phyloP scores from a whole-genome alignment of 2,329 filamentous ascomycete species.

The Sarocladium kiliense region DNA sequence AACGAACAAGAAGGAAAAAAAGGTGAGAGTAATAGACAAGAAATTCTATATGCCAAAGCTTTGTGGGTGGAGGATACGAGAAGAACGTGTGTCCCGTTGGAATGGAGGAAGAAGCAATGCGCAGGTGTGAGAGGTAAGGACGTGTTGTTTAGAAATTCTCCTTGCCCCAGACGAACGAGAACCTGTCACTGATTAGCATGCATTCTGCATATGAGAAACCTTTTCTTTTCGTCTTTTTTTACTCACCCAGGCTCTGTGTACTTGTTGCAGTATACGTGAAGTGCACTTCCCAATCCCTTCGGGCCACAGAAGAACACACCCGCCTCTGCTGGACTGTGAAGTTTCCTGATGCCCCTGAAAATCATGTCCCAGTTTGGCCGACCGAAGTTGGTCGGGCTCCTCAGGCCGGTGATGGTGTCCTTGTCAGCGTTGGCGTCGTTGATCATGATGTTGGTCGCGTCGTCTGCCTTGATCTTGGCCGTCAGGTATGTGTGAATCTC shows the following conservation, averaged over 20 bases:
- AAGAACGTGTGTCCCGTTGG: neutral
- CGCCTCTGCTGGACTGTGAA: conserved; percentile 67
- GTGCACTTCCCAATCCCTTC: conserved; percentile 68
- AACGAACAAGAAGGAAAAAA: neutral
- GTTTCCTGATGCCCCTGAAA: conserved; percentile 75
- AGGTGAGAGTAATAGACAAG: neutral
- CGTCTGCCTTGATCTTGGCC: conserved; percentile 79
- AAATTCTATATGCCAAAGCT: conserved; percentile 6
- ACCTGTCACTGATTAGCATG: conserved; percentile 36
- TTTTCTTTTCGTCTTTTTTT: conserved; percentile 13
- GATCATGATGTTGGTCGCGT: conserved; percentile 89
- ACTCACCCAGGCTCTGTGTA: conserved; percentile 75
- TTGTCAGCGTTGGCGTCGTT: conserved; percentile 81
- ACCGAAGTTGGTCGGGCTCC: conserved; percentile 80
- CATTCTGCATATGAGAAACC: conserved; percentile 14
- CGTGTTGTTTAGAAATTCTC: conserved; percentile 53
- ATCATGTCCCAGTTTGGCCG: conserved; percentile 89
- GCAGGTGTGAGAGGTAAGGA: neutral
- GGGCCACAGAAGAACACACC: conserved; percentile 85
- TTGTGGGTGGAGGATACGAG: neutral
- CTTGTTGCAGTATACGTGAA: conserved; percentile 84
- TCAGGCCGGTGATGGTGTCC: conserved; percentile 77
- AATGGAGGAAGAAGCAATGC: neutral
- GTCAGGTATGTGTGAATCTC: conserved; percentile 89
- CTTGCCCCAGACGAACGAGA: conserved; percentile 64